Evolutionary conservation across 495 filamentous ascomycete genomes (phyloP).

Genomic region (Rusavskia elegans): DNA sequence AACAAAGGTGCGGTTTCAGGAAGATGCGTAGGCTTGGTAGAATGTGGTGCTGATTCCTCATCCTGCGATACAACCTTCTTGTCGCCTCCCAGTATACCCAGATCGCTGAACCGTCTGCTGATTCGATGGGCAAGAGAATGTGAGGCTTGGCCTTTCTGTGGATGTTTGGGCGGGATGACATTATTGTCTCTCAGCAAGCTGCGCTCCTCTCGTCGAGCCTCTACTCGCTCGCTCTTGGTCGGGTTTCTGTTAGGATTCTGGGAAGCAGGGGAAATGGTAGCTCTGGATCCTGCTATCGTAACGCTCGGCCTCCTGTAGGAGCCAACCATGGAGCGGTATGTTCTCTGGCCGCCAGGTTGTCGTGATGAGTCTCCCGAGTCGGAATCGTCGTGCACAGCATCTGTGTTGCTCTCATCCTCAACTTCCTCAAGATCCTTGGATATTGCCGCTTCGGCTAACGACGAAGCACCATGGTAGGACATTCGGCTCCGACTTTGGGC

Average conservation of each 20-base stretch:
- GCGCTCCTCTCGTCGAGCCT: conserved; percentile 55
- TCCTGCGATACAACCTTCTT: neutral
- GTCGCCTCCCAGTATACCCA: conserved; percentile 5
- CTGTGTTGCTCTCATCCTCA: conserved; percentile 17
- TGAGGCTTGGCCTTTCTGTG: conserved; percentile 41
- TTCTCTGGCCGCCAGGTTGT: conserved; percentile 7
- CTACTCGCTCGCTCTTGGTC: conserved; percentile 43
- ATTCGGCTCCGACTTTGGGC: neutral
- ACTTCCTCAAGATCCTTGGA: conserved; percentile 50
- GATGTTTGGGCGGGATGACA: conserved; percentile 49
- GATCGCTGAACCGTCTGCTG: conserved; percentile 1
- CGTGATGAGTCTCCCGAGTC: conserved; percentile 20
- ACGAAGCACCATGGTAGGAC: conserved; percentile 14
- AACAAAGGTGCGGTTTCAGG: conserved; percentile 40
- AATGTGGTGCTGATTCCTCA: neutral
- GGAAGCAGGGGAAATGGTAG: conserved; percentile 21
- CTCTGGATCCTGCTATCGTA: conserved; percentile 42
- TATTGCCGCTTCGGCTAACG: conserved; percentile 50
- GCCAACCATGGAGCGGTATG: conserved; percentile 40
- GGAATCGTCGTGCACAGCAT: conserved; percentile 27
- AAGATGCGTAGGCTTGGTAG: neutral
- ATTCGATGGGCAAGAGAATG: conserved; percentile 8
- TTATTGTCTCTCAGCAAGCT: conserved; percentile 64
- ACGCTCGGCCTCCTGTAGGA: conserved; percentile 54
- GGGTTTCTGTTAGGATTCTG: conserved; percentile 9